A percentile compares a stretch with the other conserved stretches of the same genome.
Evolutionary conservation across 257 asterid species (phyloP).

Genomic region (Primulina huaijiensis): DNA sequence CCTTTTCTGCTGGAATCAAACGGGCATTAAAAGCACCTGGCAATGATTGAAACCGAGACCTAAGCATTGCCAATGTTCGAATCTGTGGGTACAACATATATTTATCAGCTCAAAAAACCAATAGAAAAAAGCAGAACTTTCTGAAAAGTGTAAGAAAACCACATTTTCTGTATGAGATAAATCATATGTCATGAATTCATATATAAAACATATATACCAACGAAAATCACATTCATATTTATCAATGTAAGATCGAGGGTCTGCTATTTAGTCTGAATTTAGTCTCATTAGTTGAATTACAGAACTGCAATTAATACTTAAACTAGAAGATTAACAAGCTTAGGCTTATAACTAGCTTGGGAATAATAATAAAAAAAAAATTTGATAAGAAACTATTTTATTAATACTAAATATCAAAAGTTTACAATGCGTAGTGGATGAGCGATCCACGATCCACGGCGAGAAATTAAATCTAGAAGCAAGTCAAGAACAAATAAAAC

Average conservation of each 20-base stretch:
- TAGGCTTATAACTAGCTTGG: slow-evolving; percentile 4
- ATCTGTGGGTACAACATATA: slow-evolving; percentile 51
- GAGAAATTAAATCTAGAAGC: no score
- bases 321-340: background rate
- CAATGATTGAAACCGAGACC: slow-evolving; percentile 84
- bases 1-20: slow-evolving; percentile 73
- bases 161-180: slow-evolving; percentile 9
- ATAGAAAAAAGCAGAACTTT: background rate
- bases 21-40: slow-evolving; percentile 90
- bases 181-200: slow-evolving; percentile 1
- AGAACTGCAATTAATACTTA: background rate
- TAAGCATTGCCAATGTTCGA: slow-evolving; percentile 87
- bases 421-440: no score
- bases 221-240: background rate
- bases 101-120: slow-evolving; percentile 26
- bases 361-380: no score
- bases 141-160: background rate
- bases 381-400: no score
- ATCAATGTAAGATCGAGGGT: slow-evolving; percentile 5
- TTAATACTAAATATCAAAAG: no score
- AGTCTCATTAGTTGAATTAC: background rate
- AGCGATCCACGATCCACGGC: no score
- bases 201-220: background rate
- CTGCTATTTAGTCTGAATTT: background rate
- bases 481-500: no score